phyloP scores from a whole-genome alignment of 2,329 filamentous ascomycete species.

The Ophiostoma ips region DNA sequence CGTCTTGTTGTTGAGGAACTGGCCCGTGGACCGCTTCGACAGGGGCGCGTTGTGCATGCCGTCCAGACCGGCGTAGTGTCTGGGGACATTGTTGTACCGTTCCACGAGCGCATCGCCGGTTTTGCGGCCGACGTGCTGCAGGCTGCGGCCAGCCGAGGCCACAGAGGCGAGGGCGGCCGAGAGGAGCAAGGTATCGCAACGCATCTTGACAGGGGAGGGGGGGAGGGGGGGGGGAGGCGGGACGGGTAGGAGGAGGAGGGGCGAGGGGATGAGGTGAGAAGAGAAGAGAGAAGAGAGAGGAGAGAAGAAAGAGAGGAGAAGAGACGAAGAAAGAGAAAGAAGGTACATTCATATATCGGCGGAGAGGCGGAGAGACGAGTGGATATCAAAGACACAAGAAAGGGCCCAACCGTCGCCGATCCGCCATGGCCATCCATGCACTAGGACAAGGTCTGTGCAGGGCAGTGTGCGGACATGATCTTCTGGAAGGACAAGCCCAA shows the following conservation, averaged over 20 bases:
- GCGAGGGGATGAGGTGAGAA: background rate
- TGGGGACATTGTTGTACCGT: background rate
- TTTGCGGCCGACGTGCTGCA: conserved; percentile 10
- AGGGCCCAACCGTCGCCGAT: no score
- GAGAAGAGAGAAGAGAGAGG: background rate
- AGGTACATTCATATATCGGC: background rate
- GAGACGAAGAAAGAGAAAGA: background rate
- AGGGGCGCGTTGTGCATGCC: background rate
- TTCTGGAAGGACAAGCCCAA: no score
- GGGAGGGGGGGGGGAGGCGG: background rate
- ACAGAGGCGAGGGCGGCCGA: conserved; percentile 4
- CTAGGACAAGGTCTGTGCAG: no score
- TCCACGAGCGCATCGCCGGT: background rate
- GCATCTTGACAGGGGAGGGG: conserved; percentile 5
- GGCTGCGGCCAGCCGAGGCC: conserved; percentile 9
- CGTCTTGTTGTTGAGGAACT: conserved; percentile 13
- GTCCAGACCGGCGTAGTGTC: background rate
- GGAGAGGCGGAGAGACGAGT: background rate
- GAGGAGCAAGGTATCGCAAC: conserved; percentile 4
- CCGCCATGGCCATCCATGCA: no score
- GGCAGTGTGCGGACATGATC: no score
- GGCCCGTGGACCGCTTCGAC: background rate
- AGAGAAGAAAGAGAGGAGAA: background rate
- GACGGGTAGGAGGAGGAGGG: background rate
- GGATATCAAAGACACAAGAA: no score